Evolutionary conservation across 2,329 filamentous ascomycete species (phyloP).

Genomic region (Neodidymelliopsis sp.): DNA sequence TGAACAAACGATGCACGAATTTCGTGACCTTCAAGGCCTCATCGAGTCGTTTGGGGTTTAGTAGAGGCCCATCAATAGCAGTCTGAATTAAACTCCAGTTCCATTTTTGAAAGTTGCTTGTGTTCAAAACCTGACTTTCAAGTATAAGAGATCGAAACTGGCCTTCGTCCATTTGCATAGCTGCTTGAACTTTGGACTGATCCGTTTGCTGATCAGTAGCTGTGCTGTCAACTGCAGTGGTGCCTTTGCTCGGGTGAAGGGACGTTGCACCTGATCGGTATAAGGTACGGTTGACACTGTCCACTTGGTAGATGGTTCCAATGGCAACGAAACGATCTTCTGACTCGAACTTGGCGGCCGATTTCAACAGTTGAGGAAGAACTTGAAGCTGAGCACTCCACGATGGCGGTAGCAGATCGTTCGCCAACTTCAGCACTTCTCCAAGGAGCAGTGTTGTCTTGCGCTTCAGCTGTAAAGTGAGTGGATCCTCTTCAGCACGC

Average conservation of each 20-base stretch:
- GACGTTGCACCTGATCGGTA: slow-evolving; percentile 73
- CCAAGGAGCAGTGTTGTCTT: slow-evolving; percentile 92
- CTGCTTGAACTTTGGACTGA: slow-evolving; percentile 61
- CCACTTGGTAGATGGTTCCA: slow-evolving; percentile 95
- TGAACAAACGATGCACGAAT: slow-evolving; percentile 92
- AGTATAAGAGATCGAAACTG: slow-evolving; percentile 69
- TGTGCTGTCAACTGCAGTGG: slow-evolving; percentile 25
- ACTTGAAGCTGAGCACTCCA: slow-evolving; percentile 89
- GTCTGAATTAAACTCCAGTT: slow-evolving; percentile 93
- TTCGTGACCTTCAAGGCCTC: slow-evolving; percentile 95
- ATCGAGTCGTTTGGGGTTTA: slow-evolving; percentile 88
- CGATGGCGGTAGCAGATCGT: slow-evolving; percentile 79
- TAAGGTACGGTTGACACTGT: slow-evolving; percentile 92
- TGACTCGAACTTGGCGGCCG: slow-evolving; percentile 74
- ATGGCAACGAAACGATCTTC: slow-evolving; percentile 82
- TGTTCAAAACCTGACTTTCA: slow-evolving; percentile 85
- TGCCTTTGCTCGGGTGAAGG: slow-evolving; percentile 44
- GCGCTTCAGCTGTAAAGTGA: slow-evolving; percentile 75
- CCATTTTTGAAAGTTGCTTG: slow-evolving; percentile 93
- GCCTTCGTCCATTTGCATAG: slow-evolving; percentile 68
- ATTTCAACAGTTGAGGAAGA: slow-evolving; percentile 82
- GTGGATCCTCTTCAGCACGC: slow-evolving; percentile 71
- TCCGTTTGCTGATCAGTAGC: slow-evolving; percentile 51
- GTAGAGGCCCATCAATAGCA: slow-evolving; percentile 90
- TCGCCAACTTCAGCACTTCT: slow-evolving; percentile 88